Conservation (phyloP, 805 yeast genomes). For the Lipomyces yamanashiensis region DNA sequence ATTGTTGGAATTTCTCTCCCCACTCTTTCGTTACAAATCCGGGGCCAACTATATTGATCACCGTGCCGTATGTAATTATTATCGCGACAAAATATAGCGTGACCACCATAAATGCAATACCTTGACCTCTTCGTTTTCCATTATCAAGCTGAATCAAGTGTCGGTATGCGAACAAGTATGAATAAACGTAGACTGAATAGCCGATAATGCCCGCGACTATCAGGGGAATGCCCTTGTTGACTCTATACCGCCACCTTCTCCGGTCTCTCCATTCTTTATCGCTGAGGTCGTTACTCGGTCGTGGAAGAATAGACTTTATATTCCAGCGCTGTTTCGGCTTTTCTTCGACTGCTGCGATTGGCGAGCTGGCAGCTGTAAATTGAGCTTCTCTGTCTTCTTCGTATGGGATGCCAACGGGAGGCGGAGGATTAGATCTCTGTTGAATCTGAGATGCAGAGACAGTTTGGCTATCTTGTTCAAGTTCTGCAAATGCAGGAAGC, state of each 20-base stretch:
- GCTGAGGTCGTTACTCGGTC: constrained; percentile 1
- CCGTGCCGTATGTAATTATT: constrained; percentile 52
- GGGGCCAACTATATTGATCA: constrained; percentile 59
- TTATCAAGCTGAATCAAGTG: constrained; percentile 41
- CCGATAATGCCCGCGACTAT: constrained; percentile 42
- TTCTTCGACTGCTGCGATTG: not conserved
- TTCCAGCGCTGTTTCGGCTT: not conserved
- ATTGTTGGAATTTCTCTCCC: constrained; percentile 44
- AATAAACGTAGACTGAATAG: constrained; percentile 52
- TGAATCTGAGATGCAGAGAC: not conserved
- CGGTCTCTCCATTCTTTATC: constrained; percentile 24
- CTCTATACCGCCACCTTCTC: constrained; percentile 20
- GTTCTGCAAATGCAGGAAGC: constrained; percentile 2
- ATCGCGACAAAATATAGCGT: constrained; percentile 39
- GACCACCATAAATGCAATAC: constrained; percentile 49
- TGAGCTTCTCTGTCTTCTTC: not conserved
- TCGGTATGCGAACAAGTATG: constrained; percentile 53
- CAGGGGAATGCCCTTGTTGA: constrained; percentile 26
- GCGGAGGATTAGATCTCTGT: not conserved
- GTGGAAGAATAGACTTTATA: not conserved
- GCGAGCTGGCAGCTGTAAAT: not conserved
- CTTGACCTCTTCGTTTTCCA: constrained; percentile 43
- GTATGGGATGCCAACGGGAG: constrained; percentile 3
- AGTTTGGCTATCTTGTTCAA: not conserved
- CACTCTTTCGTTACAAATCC: constrained; percentile 52